Evolutionary conservation across 345 rosid genomes (phyloP), one percentile per base, ranked within the genome.

Genomic region (Populus pruinosa): DNA sequence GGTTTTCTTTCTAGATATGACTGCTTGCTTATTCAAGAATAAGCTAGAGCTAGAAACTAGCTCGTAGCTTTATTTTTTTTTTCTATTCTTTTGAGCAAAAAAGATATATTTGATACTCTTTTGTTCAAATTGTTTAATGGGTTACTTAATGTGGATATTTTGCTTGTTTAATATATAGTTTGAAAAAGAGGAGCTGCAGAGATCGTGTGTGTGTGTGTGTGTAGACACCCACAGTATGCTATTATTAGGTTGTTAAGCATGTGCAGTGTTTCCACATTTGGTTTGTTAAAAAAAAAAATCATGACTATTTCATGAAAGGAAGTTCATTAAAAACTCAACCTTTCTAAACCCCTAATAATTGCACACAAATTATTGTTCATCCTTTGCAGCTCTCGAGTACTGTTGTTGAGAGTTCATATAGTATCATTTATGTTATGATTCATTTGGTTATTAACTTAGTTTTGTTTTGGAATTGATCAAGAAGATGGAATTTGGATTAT

Each of bases 401-500:
- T 59, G 63, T 10, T 23, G 63, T n/a, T 23, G 63, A 59, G 29
- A 50, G 49, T 71, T 73, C n/a, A 6, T 18, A 23, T 12, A 18
- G 5, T 55, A 17, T 59, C 20, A 16, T 9, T 16, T 20, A 10
- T 41, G 44, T 47, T 44, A 50, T 18, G 18, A 33, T 49, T 25
- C 14, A 6, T 8, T 63, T 21, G 10, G 38, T 55, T 12, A 5
- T 69, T 31, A 61, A 14, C 35, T 38, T 73, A 8, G 20, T 18
- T 65, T 53, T 9, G 25, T 61, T 67, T 69, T 38, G 67, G 70
- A 81, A 55, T 69, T 86, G 76, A 43, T 63, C 41, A 64, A 76
- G 70, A 81, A 65, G 79, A 68, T 38, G 35, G 11, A 49, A 66
- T 81, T 76, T 82, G 49, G 86, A 72, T 83, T 44, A 41, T 82